Conservation (phyloP, 495 filamentous ascomycete species). For the Penicillium antarcticum region DNA sequence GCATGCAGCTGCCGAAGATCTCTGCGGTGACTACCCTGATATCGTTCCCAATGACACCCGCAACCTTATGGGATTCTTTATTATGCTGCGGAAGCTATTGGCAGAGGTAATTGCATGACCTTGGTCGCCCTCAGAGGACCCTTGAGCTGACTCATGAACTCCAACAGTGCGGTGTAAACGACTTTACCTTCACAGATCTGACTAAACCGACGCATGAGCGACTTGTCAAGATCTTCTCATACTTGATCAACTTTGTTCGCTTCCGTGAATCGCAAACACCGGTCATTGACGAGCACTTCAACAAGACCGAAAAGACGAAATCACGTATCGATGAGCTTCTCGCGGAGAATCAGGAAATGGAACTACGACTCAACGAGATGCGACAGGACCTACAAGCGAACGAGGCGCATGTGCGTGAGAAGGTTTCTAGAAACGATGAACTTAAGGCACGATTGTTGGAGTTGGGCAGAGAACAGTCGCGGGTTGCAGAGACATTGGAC, state of each 20-base stretch:
- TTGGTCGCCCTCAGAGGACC: not conserved
- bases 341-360: slow-evolving; percentile 80
- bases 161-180: slow-evolving; percentile 73
- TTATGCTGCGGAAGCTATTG: slow-evolving; percentile 70
- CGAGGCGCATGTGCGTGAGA: slow-evolving; percentile 75
- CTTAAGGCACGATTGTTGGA: slow-evolving; percentile 75
- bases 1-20: slow-evolving; percentile 81
- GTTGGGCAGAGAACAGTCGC: slow-evolving; percentile 71
- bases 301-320: slow-evolving; percentile 82
- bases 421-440: slow-evolving; percentile 78
- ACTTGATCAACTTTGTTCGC: slow-evolving; percentile 96
- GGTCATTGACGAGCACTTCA: slow-evolving; percentile 87
- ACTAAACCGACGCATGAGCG: slow-evolving; percentile 84
- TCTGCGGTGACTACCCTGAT: slow-evolving; percentile 76
- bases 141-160: slow-evolving; percentile 1
- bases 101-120: slow-evolving; percentile 49
- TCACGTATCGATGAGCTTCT: slow-evolving; percentile 82
- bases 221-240: slow-evolving; percentile 87
- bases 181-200: slow-evolving; percentile 89
- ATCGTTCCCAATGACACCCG: slow-evolving; percentile 82
- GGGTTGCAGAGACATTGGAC: slow-evolving; percentile 73
- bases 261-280: slow-evolving; percentile 87
- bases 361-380: slow-evolving; percentile 77
- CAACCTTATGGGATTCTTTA: slow-evolving; percentile 91
- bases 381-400: slow-evolving; percentile 69